These are phyloP conservation scores for Arachnomyces sp. DNA, from an alignment of 2,329 filamentous ascomycete species.

Conservation along the genomic window DNA sequence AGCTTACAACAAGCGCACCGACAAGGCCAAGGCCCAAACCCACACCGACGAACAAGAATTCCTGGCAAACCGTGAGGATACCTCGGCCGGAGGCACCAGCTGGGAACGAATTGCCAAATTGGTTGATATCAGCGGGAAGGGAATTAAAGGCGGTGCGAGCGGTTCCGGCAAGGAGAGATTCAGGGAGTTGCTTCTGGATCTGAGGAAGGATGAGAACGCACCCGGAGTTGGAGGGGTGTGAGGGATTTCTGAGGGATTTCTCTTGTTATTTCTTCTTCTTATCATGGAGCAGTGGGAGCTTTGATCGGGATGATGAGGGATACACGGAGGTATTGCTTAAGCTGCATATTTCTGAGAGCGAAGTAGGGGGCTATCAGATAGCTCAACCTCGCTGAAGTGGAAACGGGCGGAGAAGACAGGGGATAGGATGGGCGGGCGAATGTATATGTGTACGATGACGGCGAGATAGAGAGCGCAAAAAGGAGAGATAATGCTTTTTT, in stretches of 20 bases:
- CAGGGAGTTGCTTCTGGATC: conserved; percentile 75
- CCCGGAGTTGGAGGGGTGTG: conserved; percentile 49
- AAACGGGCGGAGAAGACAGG: not conserved
- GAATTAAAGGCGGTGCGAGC: conserved; percentile 72
- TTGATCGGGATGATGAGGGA: not conserved
- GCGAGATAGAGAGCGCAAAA: no score
- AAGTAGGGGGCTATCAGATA: not conserved
- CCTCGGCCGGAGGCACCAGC: conserved; percentile 86
- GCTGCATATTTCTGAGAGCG: not conserved
- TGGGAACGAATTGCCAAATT: conserved; percentile 98
- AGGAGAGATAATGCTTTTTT: no score
- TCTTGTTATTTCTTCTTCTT: not conserved
- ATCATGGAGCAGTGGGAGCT: not conserved
- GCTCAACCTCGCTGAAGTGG: not conserved
- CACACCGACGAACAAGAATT: conserved; percentile 91
- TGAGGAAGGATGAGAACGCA: conserved; percentile 91
- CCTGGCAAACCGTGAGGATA: conserved; percentile 80
- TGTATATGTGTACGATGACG: no score
- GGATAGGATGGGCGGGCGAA: no score
- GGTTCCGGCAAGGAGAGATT: conserved; percentile 95
- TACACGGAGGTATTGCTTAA: not conserved
- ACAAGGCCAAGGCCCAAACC: conserved; percentile 84
- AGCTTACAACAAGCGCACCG: conserved; percentile 97
- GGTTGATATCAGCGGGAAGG: conserved; percentile 95
- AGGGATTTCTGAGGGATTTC: not conserved